phyloP scores from a whole-genome alignment of 148 eudicot genomes.

The Drosera capensis region DNA sequence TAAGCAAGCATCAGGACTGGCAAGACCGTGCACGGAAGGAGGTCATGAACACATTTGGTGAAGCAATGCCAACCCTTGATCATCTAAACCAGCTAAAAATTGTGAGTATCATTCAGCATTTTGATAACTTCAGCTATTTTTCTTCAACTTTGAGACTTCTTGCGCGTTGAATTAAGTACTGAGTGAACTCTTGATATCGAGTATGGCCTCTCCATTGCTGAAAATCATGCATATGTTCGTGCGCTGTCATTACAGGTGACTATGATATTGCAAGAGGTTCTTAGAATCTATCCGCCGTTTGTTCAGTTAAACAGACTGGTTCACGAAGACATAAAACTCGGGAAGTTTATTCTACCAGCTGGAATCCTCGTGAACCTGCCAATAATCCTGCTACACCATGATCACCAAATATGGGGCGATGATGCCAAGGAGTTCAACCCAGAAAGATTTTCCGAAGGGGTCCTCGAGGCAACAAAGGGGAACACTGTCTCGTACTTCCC shows the following conservation, averaged over 20 bases:
- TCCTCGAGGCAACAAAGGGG: constrained; percentile 17
- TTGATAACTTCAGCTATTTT: no score
- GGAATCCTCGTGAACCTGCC: constrained; percentile 11
- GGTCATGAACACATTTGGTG: constrained; percentile 17
- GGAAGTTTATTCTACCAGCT: constrained; percentile 11
- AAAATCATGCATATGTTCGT: no score
- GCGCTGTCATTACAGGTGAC: no score
- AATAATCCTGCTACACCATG: constrained; percentile 11
- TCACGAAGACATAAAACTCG: constrained; percentile 13
- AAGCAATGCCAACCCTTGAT: constrained; percentile 10
- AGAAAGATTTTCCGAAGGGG: constrained; percentile 22
- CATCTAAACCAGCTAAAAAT: constrained; percentile 13
- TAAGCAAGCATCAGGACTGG: constrained; percentile 15
- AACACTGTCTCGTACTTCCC: constrained; percentile 12
- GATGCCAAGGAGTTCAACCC: constrained; percentile 20
- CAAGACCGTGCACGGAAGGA: constrained; percentile 12
- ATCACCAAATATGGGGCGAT: constrained; percentile 19
- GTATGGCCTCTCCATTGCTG: no score
- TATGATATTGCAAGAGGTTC: constrained; percentile 25
- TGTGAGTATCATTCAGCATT: no score
- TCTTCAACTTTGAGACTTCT: no score
- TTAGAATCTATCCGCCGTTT: constrained; percentile 21
- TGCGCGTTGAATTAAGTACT: no score
- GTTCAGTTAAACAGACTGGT: constrained; percentile 4
- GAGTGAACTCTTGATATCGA: no score